Percentiles rank a stretch among this genome's conserved stretches.
These are phyloP conservation scores for Marasmius sp. DNA, from an alignment of 1,284 basidiomycete species.

Conservation along the genomic window DNA sequence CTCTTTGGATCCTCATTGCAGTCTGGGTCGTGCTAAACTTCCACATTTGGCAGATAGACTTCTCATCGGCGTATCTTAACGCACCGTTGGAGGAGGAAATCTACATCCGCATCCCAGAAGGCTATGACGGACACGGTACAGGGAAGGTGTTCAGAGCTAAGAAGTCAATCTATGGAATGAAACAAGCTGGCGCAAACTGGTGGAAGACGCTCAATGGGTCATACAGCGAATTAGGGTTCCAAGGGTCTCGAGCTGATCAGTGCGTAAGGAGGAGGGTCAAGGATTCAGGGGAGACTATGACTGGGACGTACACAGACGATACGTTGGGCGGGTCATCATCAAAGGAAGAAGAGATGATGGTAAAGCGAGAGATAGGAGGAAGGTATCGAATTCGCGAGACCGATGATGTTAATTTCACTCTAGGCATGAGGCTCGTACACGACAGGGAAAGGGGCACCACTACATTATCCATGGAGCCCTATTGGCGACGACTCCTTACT, in stretches of 20 bases:
- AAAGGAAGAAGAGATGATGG: background rate
- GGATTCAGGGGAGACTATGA: constrained; percentile 14
- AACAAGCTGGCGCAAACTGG: constrained; percentile 26
- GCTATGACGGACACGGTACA: constrained; percentile 6
- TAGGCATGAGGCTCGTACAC: constrained; percentile 18
- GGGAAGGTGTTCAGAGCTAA: constrained; percentile 16
- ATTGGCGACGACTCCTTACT: constrained; percentile 21
- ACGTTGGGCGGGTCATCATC: constrained; percentile 11
- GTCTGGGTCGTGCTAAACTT: background rate
- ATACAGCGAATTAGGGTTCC: constrained; percentile 16
- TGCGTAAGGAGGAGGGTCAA: constrained; percentile 13
- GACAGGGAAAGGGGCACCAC: constrained; percentile 12
- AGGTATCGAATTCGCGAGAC: constrained; percentile 13
- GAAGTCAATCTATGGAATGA: constrained; percentile 26
- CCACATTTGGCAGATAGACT: background rate
- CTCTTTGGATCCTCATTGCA: background rate
- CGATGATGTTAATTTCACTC: constrained; percentile 11
- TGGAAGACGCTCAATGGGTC: constrained; percentile 13
- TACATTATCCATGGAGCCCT: constrained; percentile 22
- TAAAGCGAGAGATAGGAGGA: constrained; percentile 9
- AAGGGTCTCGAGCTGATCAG: constrained; percentile 11
- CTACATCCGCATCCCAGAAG: constrained; percentile 23
- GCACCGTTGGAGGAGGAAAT: constrained; percentile 19
- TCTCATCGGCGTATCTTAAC: constrained; percentile 14
- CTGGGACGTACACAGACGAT: constrained; percentile 20